Conservation (phyloP, 2,329 filamentous ascomycete genomes). For the Aureobasidium subglaciale region DNA sequence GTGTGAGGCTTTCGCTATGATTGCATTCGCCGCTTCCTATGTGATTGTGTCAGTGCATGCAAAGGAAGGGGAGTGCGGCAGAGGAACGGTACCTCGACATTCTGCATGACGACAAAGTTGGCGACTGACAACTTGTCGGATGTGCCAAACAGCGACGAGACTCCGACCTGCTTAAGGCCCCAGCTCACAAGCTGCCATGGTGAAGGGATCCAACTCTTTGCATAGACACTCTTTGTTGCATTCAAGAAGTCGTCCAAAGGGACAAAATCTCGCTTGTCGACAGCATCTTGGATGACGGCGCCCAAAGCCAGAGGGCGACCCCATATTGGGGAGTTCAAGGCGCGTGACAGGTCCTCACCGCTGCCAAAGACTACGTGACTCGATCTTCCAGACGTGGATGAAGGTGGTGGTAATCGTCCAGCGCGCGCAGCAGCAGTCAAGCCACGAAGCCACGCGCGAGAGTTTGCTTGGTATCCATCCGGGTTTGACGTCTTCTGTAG, state of each 20-base stretch:
- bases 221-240: slow-evolving; percentile 63
- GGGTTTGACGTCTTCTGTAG: slow-evolving; percentile 69
- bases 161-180: slow-evolving; percentile 64
- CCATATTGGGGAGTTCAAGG: slow-evolving; percentile 68
- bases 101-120: slow-evolving; percentile 59
- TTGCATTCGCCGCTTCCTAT: slow-evolving; percentile 34
- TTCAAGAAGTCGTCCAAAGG: slow-evolving; percentile 61
- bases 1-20: slow-evolving; percentile 29
- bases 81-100: slow-evolving; percentile 45
- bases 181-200: slow-evolving; percentile 68
- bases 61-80: neutral
- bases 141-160: slow-evolving; percentile 31
- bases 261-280: slow-evolving; percentile 62
- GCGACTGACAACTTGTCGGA: slow-evolving; percentile 52
- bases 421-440: slow-evolving; percentile 61
- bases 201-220: slow-evolving; percentile 59
- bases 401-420: slow-evolving; percentile 44
- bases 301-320: slow-evolving; percentile 76
- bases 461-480: slow-evolving; percentile 76
- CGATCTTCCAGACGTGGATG: neutral
- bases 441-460: slow-evolving; percentile 69
- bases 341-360: slow-evolving; percentile 58
- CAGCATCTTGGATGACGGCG: slow-evolving; percentile 68
- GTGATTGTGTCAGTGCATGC: neutral
- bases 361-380: slow-evolving; percentile 44